These are phyloP conservation scores for Albizia julibrissin DNA, from an alignment of 306 rosid genomes.

Conservation along the genomic window DNA sequence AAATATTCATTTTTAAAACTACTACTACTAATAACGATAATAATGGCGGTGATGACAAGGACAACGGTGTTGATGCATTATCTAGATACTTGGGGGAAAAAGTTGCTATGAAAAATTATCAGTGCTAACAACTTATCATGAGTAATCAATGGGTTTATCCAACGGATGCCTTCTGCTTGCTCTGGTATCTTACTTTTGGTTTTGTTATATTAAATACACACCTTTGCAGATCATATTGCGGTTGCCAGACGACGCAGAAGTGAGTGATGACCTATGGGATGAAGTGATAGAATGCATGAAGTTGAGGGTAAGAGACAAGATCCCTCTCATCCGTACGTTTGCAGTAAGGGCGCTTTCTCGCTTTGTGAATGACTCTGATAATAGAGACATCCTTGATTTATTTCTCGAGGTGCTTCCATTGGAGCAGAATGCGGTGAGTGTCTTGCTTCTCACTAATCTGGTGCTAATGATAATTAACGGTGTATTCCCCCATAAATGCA, in stretches of 20 bases:
- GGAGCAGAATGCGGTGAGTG: slow-evolving; percentile 20
- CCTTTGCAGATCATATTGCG: slow-evolving; percentile 77
- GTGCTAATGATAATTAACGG: neutral
- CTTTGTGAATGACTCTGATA: slow-evolving; percentile 77
- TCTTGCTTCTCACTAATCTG: neutral
- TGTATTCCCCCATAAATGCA: slow-evolving; percentile 6
- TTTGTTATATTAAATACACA: slow-evolving; percentile 9
- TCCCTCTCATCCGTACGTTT: slow-evolving; percentile 72
- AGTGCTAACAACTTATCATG: neutral
- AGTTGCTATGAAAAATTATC: neutral
- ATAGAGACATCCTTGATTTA: slow-evolving; percentile 78
- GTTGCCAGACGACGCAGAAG: slow-evolving; percentile 93
- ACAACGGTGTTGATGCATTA: neutral
- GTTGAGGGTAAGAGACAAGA: slow-evolving; percentile 71
- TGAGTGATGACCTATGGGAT: slow-evolving; percentile 85
- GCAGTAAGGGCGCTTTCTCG: slow-evolving; percentile 96
- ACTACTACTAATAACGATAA: neutral
- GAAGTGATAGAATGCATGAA: slow-evolving; percentile 84
- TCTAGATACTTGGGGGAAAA: neutral
- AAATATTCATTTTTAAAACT: neutral
- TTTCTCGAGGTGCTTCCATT: slow-evolving; percentile 45
- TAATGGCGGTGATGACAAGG: too few species aligned
- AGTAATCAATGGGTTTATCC: neutral
- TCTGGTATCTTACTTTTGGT: neutral
- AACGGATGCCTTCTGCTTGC: neutral